Evolutionary conservation across 306 rosid genomes (phyloP).

Genomic region (Lathyrus sativus): DNA sequence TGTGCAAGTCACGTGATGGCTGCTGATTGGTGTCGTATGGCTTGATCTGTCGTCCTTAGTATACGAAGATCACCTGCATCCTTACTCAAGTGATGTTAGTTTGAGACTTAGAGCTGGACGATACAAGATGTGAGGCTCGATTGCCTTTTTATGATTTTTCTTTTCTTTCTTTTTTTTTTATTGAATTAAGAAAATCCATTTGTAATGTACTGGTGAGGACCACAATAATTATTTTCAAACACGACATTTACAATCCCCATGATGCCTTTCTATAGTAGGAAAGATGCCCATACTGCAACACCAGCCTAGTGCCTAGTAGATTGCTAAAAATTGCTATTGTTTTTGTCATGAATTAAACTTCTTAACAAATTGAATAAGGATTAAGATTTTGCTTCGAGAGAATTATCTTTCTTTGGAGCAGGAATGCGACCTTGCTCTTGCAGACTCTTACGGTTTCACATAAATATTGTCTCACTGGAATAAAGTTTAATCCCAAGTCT

Average conservation of each 20-base stretch:
- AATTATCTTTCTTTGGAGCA: constrained; percentile 45
- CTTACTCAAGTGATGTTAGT: too few species aligned
- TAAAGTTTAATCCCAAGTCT: constrained; percentile 84
- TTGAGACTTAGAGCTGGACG: too few species aligned
- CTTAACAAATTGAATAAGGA: constrained; percentile 3
- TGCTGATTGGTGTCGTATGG: too few species aligned
- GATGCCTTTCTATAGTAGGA: background rate
- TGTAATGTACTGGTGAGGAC: background rate
- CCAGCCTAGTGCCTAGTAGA: constrained; percentile 2
- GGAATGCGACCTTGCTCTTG: constrained; percentile 89
- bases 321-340: constrained; percentile 1
- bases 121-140: too few species aligned
- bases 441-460: constrained; percentile 85
- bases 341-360: background rate
- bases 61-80: too few species aligned
- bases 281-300: background rate
- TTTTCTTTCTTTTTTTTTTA: too few species aligned
- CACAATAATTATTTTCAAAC: background rate
- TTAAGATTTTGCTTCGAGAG: constrained; percentile 41
- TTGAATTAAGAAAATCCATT: too few species aligned
- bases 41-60: too few species aligned
- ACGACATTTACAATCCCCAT: background rate
- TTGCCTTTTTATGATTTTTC: too few species aligned
- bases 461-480: constrained; percentile 66
- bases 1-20: too few species aligned